A percentile compares a stretch with the other conserved stretches of the same genome.
Evolutionary conservation across 441 rosid genomes (phyloP).

Genomic region (Capsella rubella): DNA sequence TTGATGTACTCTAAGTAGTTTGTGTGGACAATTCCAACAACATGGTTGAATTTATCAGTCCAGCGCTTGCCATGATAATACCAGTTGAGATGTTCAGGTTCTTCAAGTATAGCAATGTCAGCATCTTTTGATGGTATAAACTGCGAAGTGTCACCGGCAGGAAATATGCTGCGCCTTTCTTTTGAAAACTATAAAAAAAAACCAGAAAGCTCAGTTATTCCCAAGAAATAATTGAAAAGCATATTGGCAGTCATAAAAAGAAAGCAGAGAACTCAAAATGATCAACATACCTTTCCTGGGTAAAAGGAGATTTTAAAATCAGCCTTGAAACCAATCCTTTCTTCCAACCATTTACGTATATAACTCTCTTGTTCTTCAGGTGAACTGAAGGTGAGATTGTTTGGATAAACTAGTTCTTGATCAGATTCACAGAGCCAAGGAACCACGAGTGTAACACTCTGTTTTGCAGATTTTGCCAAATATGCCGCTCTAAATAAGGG

Average conservation of each 20-base stretch:
- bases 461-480: conserved; percentile 79
- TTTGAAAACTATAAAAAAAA: conserved; percentile 73
- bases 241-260: conserved; percentile 15
- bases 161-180: conserved; percentile 90
- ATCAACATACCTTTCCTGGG: conserved; percentile 84
- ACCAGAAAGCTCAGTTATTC: conserved; percentile 35
- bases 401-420: conserved; percentile 95
- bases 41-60: conserved; percentile 96
- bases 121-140: conserved; percentile 90
- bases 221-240: not conserved
- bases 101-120: conserved; percentile 94
- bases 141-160: conserved; percentile 94
- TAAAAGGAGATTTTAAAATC: conserved; percentile 93
- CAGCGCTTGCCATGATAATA: conserved; percentile 95
- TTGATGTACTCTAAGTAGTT: conserved; percentile 97
- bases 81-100: conserved; percentile 98
- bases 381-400: conserved; percentile 79
- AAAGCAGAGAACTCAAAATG: not conserved
- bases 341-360: conserved; percentile 95
- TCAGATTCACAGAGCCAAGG: conserved; percentile 98
- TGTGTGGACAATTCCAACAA: conserved; percentile 94
- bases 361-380: conserved; percentile 96
- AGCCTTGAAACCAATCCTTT: conserved; percentile 89
- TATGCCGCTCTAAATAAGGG: conserved; percentile 98
- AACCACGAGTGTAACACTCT: conserved; percentile 89